Evolutionary conservation across 371 early-diverging fungal species (phyloP).

Genomic region (Rhizopus arrhizus): DNA sequence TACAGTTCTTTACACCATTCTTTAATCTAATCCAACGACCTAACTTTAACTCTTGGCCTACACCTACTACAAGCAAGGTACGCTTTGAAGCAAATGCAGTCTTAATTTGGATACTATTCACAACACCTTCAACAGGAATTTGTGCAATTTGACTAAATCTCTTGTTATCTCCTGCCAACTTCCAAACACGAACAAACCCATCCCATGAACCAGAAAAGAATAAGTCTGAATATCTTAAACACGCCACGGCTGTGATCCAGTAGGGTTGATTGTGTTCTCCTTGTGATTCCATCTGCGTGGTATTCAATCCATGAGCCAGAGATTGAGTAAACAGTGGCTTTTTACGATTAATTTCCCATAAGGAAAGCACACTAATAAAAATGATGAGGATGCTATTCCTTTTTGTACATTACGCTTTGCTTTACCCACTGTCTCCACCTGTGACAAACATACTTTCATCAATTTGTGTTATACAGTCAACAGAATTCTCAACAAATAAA

Average conservation of each 20-base stretch:
- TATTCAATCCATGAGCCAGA: slow-evolving; percentile 77
- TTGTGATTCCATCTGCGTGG: slow-evolving; percentile 40
- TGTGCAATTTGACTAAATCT: slow-evolving; percentile 63
- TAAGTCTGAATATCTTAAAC: slow-evolving; percentile 82
- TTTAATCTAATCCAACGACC: slow-evolving; percentile 90
- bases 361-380: slow-evolving; percentile 58
- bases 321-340: slow-evolving; percentile 82
- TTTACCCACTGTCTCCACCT: slow-evolving; percentile 87
- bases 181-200: slow-evolving; percentile 88
- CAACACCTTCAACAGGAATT: slow-evolving; percentile 60
- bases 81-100: slow-evolving; percentile 52
- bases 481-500: slow-evolving; percentile 66
- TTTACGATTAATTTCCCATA: slow-evolving; percentile 91
- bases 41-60: slow-evolving; percentile 85
- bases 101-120: slow-evolving; percentile 58
- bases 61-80: slow-evolving; percentile 70
- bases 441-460: slow-evolving; percentile 90
- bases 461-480: slow-evolving; percentile 88
- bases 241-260: slow-evolving; percentile 88
- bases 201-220: slow-evolving; percentile 93
- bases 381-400: not conserved
- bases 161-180: slow-evolving; percentile 68
- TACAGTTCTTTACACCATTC: slow-evolving; percentile 66
- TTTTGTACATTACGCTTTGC: not conserved
- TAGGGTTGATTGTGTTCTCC: slow-evolving; percentile 58